These are phyloP conservation scores for Collybia mongolica DNA, from an alignment of 768 basidiomycete species.

Conservation along the genomic window DNA sequence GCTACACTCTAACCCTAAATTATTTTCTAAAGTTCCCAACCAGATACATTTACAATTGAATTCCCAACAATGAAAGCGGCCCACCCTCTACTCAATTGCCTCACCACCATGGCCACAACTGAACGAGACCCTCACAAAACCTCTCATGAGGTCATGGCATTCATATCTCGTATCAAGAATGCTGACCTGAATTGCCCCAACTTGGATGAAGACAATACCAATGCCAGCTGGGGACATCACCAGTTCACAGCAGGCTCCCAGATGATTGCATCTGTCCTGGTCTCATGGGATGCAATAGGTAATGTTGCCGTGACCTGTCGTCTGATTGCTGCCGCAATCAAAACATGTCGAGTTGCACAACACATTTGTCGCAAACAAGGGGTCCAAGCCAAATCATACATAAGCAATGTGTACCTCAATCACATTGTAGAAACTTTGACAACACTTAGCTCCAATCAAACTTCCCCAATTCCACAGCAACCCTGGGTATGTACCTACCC, in stretches of 20 bases:
- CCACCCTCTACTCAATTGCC: too few relatives aligned
- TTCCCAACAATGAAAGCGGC: too few relatives aligned
- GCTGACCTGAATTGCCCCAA: background rate
- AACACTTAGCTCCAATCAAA: too few relatives aligned
- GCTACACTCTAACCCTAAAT: too few relatives aligned
- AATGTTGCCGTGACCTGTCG: background rate
- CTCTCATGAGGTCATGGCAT: background rate
- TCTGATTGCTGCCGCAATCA: background rate
- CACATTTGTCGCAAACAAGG: background rate
- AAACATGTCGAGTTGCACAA: background rate
- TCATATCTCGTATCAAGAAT: background rate
- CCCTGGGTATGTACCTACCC: too few relatives aligned
- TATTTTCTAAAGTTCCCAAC: too few relatives aligned
- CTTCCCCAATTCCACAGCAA: too few relatives aligned
- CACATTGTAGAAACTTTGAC: too few relatives aligned
- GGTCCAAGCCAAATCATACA: background rate
- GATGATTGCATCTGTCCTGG: background rate
- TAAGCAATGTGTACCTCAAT: background rate
- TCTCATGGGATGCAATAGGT: background rate
- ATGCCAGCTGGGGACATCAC: background rate
- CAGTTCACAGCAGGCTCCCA: background rate
- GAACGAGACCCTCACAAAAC: too few relatives aligned
- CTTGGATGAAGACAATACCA: background rate
- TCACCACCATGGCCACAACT: too few relatives aligned
- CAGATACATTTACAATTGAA: too few relatives aligned